Percentiles rank a stretch among this genome's conserved stretches.
These are phyloP conservation scores for Zasmidium citrigriseum DNA, from an alignment of 2,329 filamentous ascomycete species.

Conservation along the genomic window DNA sequence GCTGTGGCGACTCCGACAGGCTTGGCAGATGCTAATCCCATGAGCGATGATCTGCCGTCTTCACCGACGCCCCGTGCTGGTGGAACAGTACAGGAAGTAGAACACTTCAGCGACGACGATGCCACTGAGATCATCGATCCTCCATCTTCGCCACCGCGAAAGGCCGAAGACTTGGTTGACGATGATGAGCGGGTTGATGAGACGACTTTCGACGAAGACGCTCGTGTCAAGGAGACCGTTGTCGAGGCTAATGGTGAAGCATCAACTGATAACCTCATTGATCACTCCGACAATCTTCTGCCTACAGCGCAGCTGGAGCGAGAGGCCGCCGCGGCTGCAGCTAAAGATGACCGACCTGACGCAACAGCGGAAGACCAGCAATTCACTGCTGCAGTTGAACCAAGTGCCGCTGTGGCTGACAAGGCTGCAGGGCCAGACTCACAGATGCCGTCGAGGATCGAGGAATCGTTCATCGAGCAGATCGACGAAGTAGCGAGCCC, in stretches of 20 bases:
- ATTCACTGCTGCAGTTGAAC: background rate
- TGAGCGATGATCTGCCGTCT: conserved; percentile 51
- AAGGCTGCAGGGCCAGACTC: background rate
- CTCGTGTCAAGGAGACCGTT: background rate
- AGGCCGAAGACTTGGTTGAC: background rate
- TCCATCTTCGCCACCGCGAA: conserved; percentile 32
- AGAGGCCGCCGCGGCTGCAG: conserved; percentile 26
- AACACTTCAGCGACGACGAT: conserved; percentile 14
- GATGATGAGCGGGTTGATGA: background rate
- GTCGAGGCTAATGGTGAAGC: background rate
- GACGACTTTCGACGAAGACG: background rate
- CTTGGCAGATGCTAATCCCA: conserved; percentile 36
- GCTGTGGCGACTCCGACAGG: conserved; percentile 46
- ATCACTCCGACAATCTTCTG: conserved; percentile 28
- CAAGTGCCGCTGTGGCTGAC: no score
- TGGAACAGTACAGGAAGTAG: background rate
- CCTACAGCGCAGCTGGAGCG: conserved; percentile 28
- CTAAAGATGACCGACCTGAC: conserved; percentile 1
- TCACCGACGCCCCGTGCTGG: conserved; percentile 53
- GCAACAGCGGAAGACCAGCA: conserved; percentile 6
- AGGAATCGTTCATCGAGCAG: conserved; percentile 7
- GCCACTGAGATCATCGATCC: conserved; percentile 19
- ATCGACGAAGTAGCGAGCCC: background rate
- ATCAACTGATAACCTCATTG: no score
- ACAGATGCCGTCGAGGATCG: conserved; percentile 9